Percentiles rank a stretch among this genome's conserved stretches.
phyloP scores from a whole-genome alignment of 441 rosid genomes.

The Euphorbia celastroides region DNA sequence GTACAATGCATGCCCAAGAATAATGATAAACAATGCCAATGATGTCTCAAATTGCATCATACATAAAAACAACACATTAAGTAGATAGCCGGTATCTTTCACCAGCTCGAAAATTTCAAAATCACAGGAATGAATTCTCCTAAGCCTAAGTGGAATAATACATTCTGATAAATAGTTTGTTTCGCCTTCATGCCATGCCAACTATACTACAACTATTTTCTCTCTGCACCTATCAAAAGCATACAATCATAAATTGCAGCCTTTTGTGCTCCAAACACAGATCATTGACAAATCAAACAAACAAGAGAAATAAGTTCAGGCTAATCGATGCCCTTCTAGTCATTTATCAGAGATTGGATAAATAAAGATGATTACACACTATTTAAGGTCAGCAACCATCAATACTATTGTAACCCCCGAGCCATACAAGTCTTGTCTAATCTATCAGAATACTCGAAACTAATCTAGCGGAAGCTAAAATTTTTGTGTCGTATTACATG shows the following conservation, averaged over 20 bases:
- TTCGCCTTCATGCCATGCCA: not conserved
- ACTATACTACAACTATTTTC: not conserved
- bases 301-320: not conserved
- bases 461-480: not conserved
- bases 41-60: not conserved
- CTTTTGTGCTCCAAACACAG: not conserved
- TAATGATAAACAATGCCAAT: not conserved
- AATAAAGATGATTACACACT: conserved; percentile 10
- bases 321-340: not conserved
- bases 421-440: not conserved
- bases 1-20: not conserved
- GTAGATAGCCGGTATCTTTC: too few relatives aligned
- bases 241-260: not conserved
- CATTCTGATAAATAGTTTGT: not conserved
- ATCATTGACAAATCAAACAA: not conserved
- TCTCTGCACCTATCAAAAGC: not conserved
- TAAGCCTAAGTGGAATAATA: not conserved
- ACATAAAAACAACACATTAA: not conserved
- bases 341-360: not conserved
- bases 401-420: not conserved
- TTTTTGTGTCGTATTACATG: not conserved
- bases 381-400: not conserved
- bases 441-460: not conserved
- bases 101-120: not conserved
- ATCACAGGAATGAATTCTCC: not conserved